These are phyloP conservation scores for Juglanconis juglandina DNA, from an alignment of 2,329 filamentous ascomycete genomes.

Conservation along the genomic window DNA sequence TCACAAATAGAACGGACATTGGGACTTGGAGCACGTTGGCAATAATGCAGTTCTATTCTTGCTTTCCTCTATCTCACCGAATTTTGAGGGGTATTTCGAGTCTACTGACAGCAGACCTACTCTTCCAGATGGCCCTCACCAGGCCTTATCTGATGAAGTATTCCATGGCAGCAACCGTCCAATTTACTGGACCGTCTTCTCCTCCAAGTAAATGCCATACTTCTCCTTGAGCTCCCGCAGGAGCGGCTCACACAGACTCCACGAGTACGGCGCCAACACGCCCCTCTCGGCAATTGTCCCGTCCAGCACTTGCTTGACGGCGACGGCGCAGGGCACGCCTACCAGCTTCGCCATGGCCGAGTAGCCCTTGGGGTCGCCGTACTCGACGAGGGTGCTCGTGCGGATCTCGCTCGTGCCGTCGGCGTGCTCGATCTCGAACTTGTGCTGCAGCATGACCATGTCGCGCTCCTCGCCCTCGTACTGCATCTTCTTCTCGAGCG, in stretches of 20 bases:
- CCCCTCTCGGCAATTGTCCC: conserved; percentile 70
- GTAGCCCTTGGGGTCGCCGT: conserved; percentile 75
- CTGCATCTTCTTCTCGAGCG: conserved; percentile 85
- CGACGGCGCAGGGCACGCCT: conserved; percentile 63
- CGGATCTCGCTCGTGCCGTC: conserved; percentile 74
- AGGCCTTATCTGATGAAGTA: background rate
- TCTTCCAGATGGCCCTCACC: background rate
- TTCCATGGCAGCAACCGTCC: background rate
- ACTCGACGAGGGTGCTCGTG: conserved; percentile 78
- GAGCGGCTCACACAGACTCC: conserved; percentile 67
- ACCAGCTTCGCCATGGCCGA: conserved; percentile 81
- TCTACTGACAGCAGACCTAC: background rate
- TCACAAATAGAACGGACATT: too few relatives aligned
- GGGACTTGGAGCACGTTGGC: too few relatives aligned
- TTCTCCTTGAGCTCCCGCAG: conserved; percentile 76
- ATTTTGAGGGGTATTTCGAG: conserved; percentile 4
- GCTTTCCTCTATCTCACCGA: conserved; percentile 6
- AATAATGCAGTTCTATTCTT: background rate
- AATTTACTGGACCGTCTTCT: conserved; percentile 55
- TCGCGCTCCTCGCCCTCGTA: conserved; percentile 81
- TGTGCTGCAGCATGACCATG: conserved; percentile 76
- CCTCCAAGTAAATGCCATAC: conserved; percentile 69
- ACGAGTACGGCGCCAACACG: conserved; percentile 72
- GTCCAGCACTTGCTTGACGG: conserved; percentile 74
- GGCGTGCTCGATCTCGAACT: conserved; percentile 79